Conservation (phyloP, 768 basidiomycete genomes). For the Krasilnikovozyma curviuscula region DNA sequence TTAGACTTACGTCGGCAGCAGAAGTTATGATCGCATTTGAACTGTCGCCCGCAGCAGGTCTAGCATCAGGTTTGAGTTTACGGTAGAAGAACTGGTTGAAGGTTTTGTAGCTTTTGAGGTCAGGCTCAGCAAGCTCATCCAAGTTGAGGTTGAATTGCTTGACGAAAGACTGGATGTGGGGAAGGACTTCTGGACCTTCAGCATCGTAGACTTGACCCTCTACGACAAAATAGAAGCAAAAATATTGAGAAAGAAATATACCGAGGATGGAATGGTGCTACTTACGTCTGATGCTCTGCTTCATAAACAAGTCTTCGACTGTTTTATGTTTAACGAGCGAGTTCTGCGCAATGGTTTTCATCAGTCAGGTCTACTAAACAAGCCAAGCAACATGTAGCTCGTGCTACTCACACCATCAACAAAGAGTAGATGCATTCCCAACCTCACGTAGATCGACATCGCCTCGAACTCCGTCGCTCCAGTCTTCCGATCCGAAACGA, state of each 20-base stretch:
- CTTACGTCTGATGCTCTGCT: background rate
- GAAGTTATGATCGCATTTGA: constrained; percentile 40
- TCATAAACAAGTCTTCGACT: background rate
- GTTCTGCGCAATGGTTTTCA: too few species aligned
- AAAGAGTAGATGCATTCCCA: constrained; percentile 52
- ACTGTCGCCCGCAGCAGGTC: constrained; percentile 40
- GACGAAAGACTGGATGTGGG: constrained; percentile 27
- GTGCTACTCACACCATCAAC: constrained; percentile 32
- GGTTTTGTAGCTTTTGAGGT: constrained; percentile 40
- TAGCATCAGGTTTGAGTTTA: constrained; percentile 39
- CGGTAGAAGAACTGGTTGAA: constrained; percentile 68
- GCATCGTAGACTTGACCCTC: constrained; percentile 12
- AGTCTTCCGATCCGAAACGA: too few species aligned
- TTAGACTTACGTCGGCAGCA: constrained; percentile 57
- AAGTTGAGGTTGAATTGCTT: constrained; percentile 31
- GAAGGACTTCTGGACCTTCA: constrained; percentile 20
- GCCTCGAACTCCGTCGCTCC: constrained; percentile 44
- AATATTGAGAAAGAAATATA: too few species aligned
- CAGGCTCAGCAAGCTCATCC: constrained; percentile 44
- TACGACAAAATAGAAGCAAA: too few species aligned
- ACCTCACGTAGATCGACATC: constrained; percentile 46
- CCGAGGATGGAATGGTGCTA: too few species aligned
- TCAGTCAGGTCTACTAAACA: too few species aligned
- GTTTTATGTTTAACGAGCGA: background rate
- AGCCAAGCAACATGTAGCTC: too few species aligned